Evolutionary conservation across 2,329 filamentous ascomycete species (phyloP).

Genomic region (Hymenoscyphus infarciens): DNA sequence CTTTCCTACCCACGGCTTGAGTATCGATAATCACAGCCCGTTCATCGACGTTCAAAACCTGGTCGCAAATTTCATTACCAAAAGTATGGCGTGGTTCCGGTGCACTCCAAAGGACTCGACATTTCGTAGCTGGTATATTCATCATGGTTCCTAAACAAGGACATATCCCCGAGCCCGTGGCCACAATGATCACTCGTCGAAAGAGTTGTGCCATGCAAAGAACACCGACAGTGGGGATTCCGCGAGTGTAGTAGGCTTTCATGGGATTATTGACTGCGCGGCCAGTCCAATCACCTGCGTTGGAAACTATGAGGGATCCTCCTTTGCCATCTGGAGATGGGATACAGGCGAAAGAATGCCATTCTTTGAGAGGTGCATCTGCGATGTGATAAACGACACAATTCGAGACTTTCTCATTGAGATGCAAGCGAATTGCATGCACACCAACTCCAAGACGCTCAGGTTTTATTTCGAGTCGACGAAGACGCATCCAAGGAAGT

Average conservation of each 20-base stretch:
- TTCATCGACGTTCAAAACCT: slow-evolving; percentile 35
- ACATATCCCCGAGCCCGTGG: slow-evolving; percentile 40
- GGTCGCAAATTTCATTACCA: slow-evolving; percentile 35
- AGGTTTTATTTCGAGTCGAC: slow-evolving; percentile 49
- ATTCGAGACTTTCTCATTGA: slow-evolving; percentile 44
- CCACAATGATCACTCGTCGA: slow-evolving; percentile 37
- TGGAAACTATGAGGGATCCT: slow-evolving; percentile 54
- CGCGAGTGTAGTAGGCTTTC: slow-evolving; percentile 49
- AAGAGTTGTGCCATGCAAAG: slow-evolving; percentile 38
- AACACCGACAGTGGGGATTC: slow-evolving; percentile 43
- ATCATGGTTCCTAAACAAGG: slow-evolving; percentile 37
- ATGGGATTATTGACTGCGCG: slow-evolving; percentile 50
- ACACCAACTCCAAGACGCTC: slow-evolving; percentile 54
- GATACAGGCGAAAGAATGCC: slow-evolving; percentile 57
- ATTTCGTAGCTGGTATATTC: slow-evolving; percentile 28
- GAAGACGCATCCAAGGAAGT: slow-evolving; percentile 56
- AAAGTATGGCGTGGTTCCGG: slow-evolving; percentile 36
- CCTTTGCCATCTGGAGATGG: slow-evolving; percentile 40
- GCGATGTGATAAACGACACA: slow-evolving; percentile 46
- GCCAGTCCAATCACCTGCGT: slow-evolving; percentile 56
- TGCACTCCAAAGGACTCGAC: slow-evolving; percentile 38
- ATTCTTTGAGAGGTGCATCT: slow-evolving; percentile 49
- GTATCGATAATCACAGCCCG: slow-evolving; percentile 38
- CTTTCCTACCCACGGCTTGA: slow-evolving; percentile 32
- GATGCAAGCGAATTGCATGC: slow-evolving; percentile 55